Base-by-base conservation (phyloP, 2,329 filamentous ascomycete species). In the Ceratocystis alfenasii region DNA sequence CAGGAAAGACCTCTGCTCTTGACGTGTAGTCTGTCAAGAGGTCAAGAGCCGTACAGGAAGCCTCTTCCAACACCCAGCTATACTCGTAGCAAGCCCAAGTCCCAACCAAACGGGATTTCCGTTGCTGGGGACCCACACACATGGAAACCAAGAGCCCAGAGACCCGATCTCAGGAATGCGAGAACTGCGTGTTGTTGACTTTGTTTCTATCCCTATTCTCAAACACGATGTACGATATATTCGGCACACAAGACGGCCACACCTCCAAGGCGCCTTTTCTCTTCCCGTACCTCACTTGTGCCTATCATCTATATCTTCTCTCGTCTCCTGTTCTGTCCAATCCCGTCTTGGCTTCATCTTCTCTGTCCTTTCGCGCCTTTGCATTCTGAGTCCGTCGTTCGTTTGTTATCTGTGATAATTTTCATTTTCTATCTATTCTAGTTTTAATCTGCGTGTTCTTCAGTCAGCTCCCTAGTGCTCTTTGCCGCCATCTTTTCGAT, bases 151-250 rank as follows among this genome's bases (percentile, higher is more conserved):
- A 41, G 36, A 41, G 36, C 36, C 3, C 36, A 41, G 36, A 41
- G 10, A 12, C 36, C 10, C 36, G 10, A 28, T 25, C 25, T 55
- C 22, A 57, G 53, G 53, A 57, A 57, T 57, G 53, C 53, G 7
- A 30, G 28, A 15, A 17, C 53, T 57, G 53, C 53, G 53, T 57
- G 53, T 57, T 57, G 53, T 57, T 57, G 53, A 57, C 53, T 20
- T 57, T 57, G 53, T 57, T 20, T 41, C 15, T 17, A 57, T 57
- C 53, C 53, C 53, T 41, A 41, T 57, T 57, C 28, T 17, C 15
- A 15, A 17, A 57, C 53, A 30, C 22, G 53, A 57, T 33, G 28
- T 15, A 57, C 53, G 53, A 57, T 57, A 57, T 57, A 57, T 57
- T 57, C 53, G 25, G 53, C 53, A 57, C 12, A 8, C 53, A 33